Conservation (phyloP, 805 yeast genomes). For the Wickerhamiella galacta region DNA sequence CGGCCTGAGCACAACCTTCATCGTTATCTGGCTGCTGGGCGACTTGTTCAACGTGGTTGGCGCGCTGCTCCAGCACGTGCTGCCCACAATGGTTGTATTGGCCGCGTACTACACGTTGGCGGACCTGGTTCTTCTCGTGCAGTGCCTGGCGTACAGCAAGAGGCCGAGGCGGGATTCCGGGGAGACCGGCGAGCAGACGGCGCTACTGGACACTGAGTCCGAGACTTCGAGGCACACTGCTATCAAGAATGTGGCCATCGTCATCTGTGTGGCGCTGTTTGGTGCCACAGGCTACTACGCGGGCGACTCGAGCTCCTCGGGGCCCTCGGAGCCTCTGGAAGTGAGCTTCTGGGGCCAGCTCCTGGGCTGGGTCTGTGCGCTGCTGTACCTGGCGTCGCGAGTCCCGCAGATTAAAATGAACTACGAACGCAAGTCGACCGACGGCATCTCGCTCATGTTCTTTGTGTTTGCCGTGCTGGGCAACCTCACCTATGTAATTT, state of each 20-base stretch:
- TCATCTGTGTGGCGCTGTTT: slow-evolving; percentile 47
- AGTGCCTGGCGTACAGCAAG: slow-evolving; percentile 61
- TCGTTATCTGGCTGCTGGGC: slow-evolving; percentile 82
- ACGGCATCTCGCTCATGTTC: slow-evolving; percentile 85
- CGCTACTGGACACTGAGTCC: slow-evolving; percentile 9
- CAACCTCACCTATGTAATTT: slow-evolving; percentile 74
- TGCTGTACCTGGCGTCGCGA: slow-evolving; percentile 58
- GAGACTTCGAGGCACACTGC: slow-evolving; percentile 10
- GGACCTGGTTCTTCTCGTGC: slow-evolving; percentile 67
- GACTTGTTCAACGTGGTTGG: slow-evolving; percentile 90
- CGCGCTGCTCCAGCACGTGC: slow-evolving; percentile 71
- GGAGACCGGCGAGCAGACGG: slow-evolving; percentile 6
- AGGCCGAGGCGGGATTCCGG: slow-evolving; percentile 24
- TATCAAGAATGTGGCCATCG: slow-evolving; percentile 31
- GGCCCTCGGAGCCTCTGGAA: slow-evolving; percentile 30
- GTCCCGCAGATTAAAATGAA: slow-evolving; percentile 83
- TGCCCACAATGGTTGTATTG: slow-evolving; percentile 85
- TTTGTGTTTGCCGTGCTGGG: slow-evolving; percentile 92
- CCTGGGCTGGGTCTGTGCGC: slow-evolving; percentile 52
- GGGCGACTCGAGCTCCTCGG: slow-evolving; percentile 34
- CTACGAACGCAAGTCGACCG: slow-evolving; percentile 76
- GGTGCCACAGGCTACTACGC: slow-evolving; percentile 84
- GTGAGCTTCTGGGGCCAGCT: slow-evolving; percentile 71
- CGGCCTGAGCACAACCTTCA: slow-evolving; percentile 74
- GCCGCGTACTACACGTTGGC: slow-evolving; percentile 90